Evolutionary conservation across 176 grass and related monocot genomes (phyloP), one percentile per base, ranked within the genome.

Genomic region (Miscanthus lutarioriparius): DNA sequence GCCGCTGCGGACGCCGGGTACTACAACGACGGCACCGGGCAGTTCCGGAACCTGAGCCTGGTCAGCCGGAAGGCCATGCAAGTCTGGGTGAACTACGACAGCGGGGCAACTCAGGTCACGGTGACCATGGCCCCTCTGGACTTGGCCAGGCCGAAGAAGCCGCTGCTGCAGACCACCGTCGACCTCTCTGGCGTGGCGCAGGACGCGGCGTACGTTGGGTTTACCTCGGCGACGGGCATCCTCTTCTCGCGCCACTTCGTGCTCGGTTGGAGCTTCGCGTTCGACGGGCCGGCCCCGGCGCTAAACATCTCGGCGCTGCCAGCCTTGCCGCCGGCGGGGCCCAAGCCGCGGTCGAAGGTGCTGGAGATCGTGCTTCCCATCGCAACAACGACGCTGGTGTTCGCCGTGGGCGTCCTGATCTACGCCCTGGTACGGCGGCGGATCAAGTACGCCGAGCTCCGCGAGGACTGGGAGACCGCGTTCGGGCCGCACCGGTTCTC

Each of bases 231-330:
- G 1, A 95, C 93, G 0, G 90, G 82, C 48, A 9, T 92, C 61
- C 79, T 95, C 22, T 76, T 81, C 53, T 86, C 90, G 19, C 82
- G 90, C 22, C 90, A 95, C 88, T 90, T 86, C 90, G 56, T 92
- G n/a, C 30, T 84, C 10, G 93, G 93, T 30, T 95, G 93, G 93
- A 92, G 87, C 82, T 92, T 95, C 68, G 91, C 81, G 30, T 76
- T 90, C 70, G 89, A 92, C 63, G 83, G 80, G 20, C 44, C 37
- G 1, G 93, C 93, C 22, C 88, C 76, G 77, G 67, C 75, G 5
- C 86, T 92, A 19, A 49, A 92, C 80, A n/a, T 86, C 43, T 61
- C 90, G 0, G 28, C 10, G 41, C 80, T 92, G 12, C 91, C 87
- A 0, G 49, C 72, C 23, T 44, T 89, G 83, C 88, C 83, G 43